Percentiles rank a stretch among this genome's conserved stretches.
phyloP scores from a whole-genome alignment of 2,329 filamentous ascomycete species.

The Nannizziopsis arthrosporioides region DNA sequence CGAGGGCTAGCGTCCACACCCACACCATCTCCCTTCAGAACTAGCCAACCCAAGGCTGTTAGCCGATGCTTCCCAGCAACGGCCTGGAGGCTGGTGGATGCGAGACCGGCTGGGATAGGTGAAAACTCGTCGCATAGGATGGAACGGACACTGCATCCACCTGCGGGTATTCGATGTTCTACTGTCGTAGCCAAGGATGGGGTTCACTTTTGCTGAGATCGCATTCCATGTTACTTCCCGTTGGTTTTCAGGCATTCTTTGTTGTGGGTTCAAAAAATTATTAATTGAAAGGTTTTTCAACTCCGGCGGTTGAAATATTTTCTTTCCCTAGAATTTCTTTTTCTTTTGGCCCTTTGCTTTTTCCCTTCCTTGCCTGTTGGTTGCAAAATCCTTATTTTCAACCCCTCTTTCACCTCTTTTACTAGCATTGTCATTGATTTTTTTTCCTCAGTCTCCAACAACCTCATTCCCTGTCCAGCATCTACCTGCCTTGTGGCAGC shows the following conservation, averaged over 20 bases:
- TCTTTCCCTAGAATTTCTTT: background rate
- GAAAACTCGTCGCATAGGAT: background rate
- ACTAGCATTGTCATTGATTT: background rate
- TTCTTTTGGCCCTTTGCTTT: conserved; percentile 13
- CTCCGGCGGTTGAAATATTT: conserved; percentile 1
- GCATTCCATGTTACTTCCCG: conserved; percentile 8
- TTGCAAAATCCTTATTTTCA: conserved; percentile 14
- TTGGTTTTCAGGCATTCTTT: background rate
- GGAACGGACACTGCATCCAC: conserved; percentile 2
- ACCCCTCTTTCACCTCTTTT: conserved; percentile 3
- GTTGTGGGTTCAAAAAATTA: conserved; percentile 1
- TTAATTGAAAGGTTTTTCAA: background rate
- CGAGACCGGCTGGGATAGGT: background rate
- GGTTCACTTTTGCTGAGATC: background rate
- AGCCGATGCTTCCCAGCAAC: conserved; percentile 7
- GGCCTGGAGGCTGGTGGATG: background rate
- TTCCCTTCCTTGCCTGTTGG: conserved; percentile 19
- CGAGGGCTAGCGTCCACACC: conserved; percentile 2
- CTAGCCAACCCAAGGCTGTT: conserved; percentile 1
- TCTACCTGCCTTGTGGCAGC: background rate
- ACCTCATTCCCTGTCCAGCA: background rate
- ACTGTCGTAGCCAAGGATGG: conserved; percentile 4
- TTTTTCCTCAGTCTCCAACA: background rate
- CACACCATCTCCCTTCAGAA: background rate
- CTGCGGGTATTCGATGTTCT: conserved; percentile 5